Evolutionary conservation across 208 protist species (phyloP), one percentile per base, ranked within the genome.

Genomic region (Lotmaria passim): DNA sequence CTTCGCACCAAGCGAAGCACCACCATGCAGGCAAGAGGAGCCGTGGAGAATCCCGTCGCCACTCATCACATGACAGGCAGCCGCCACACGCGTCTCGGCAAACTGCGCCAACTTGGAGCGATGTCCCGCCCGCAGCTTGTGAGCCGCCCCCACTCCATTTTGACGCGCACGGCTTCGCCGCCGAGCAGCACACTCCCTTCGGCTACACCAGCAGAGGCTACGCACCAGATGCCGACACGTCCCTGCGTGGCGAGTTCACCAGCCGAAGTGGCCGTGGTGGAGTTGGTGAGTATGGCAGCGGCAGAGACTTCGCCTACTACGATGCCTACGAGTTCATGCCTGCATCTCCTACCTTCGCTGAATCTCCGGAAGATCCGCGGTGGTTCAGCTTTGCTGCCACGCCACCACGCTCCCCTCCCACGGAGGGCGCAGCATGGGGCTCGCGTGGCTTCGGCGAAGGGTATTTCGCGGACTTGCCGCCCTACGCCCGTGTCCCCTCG

Each of bases 361-460:
- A 51, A 28, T 38, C 31, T 24, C 28, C 38, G 23, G 41, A 63
- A 21, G 57, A 43, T 2, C 57, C 48, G 57, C 56, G 43, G 26
- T 63, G 57, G 57, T 38, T 26, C 57, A 51, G 57, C 57, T 63
- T 63, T 19, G 4, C 41, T 11, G 57, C 57, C 24, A 63, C 57
- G 1, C 57, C 57, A 2, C 41, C 43, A 15, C 57, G 43, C 7
- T 39, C 57, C 21, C 57, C 57, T 7, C 41, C 41, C 57, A 63
- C 57, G 3, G 57, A 48, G 26, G 28, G 43, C 24, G 38, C 23
- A 14, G 38, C 41, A 38, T 34, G 57, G 57, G 2, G 57, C 3
- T 30, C 57, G 2, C 57, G 43, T 23, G 28, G 57, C 4, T 34
- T 48, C 19, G 30, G 26, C 10, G 57, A 51, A 4, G 57, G 21